phyloP scores from a whole-genome alignment of 2,329 filamentous ascomycete genomes.

The Microdochium paspali region DNA sequence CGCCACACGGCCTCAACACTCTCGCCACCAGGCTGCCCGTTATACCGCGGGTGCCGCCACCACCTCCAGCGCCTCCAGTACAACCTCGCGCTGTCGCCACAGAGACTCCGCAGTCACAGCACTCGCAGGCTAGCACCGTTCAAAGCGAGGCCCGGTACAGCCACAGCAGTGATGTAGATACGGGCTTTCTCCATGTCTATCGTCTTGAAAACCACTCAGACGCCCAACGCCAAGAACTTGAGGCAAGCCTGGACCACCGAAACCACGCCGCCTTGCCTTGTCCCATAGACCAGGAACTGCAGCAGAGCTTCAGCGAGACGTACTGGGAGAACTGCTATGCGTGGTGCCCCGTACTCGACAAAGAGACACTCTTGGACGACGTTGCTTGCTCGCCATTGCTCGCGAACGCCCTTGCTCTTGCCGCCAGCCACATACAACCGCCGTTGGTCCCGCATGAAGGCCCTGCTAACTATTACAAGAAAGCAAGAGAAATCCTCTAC shows the following conservation, averaged over 20 bases:
- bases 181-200: constrained; percentile 23
- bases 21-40: neutral
- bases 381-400: constrained; percentile 22
- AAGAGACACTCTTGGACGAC: constrained; percentile 17
- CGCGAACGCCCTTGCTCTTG: constrained; percentile 26
- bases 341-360: constrained; percentile 30
- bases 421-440: constrained; percentile 29
- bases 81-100: neutral
- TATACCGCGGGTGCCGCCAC: neutral
- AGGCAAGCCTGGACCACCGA: constrained; percentile 14
- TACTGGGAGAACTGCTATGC: constrained; percentile 31
- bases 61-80: neutral
- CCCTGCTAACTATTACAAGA: constrained; percentile 27
- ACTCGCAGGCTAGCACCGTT: constrained; percentile 2
- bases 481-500: constrained; percentile 28
- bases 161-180: constrained; percentile 21
- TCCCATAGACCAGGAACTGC: constrained; percentile 16
- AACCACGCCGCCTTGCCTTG: constrained; percentile 6
- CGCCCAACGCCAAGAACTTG: constrained; percentile 18
- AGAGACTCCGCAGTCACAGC: constrained; percentile 1
- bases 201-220: constrained; percentile 21
- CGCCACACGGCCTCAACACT: too few species aligned
- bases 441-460: constrained; percentile 27
- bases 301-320: constrained; percentile 29
- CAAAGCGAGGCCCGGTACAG: constrained; percentile 5